phyloP scores from a whole-genome alignment of 345 rosid genomes.

The Gossypium stocksii region DNA sequence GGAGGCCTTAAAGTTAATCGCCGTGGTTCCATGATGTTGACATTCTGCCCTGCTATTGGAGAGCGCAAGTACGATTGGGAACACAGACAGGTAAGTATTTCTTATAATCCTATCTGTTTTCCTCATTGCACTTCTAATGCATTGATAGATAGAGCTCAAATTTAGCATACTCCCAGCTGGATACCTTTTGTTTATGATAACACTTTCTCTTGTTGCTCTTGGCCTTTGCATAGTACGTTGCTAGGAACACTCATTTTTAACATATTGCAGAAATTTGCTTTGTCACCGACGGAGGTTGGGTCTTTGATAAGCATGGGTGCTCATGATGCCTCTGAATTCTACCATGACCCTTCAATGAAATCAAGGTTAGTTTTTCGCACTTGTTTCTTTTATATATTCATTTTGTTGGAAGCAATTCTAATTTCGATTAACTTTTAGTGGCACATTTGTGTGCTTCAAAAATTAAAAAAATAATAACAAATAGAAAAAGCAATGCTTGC shows the following conservation, averaged over 20 bases:
- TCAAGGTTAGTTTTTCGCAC: conserved; percentile 45
- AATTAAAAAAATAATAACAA: too few species aligned
- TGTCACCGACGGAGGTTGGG: conserved; percentile 89
- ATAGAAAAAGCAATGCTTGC: neutral
- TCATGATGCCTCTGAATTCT: conserved; percentile 68
- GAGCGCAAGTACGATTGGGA: conserved; percentile 88
- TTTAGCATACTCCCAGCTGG: neutral
- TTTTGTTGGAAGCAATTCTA: neutral
- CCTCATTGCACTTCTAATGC: neutral
- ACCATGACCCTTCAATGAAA: conserved; percentile 85
- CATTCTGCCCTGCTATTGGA: conserved; percentile 72
- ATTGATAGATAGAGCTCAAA: neutral
- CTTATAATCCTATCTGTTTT: neutral
- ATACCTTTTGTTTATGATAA: neutral
- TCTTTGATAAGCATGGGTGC: conserved; percentile 73
- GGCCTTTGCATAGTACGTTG: neutral
- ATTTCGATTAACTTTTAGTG: neutral
- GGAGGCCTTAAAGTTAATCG: conserved; percentile 58
- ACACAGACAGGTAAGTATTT: conserved; percentile 60
- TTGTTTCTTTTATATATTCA: neutral
- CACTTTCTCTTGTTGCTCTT: neutral
- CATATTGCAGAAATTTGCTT: conserved; percentile 63
- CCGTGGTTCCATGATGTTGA: conserved; percentile 69
- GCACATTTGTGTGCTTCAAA: neutral
- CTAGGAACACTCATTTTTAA: neutral